phyloP scores from a whole-genome alignment of 768 basidiomycete genomes.

The Holtermannia corniformis region DNA sequence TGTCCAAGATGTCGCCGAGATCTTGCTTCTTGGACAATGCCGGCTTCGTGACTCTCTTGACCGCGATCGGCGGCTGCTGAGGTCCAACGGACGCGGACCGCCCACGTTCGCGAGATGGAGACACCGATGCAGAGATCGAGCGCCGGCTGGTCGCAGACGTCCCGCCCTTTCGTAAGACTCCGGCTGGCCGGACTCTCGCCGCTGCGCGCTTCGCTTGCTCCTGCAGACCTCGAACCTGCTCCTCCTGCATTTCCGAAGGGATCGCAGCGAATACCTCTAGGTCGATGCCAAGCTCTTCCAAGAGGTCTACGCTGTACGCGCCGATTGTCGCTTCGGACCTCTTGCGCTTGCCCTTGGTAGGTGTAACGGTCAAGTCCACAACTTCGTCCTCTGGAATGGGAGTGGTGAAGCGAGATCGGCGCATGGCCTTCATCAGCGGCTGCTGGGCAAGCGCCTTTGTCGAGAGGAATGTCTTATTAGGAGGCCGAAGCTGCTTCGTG shows the following conservation, averaged over 20 bases:
- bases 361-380: constrained; percentile 15
- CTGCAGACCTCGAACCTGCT: constrained; percentile 52
- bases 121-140: constrained; percentile 20
- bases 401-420: neutral
- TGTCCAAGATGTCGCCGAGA: constrained; percentile 60
- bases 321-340: constrained; percentile 43
- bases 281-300: constrained; percentile 62
- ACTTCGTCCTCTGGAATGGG: constrained; percentile 2
- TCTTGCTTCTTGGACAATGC: constrained; percentile 44
- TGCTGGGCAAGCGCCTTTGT: constrained; percentile 19
- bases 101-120: constrained; percentile 40
- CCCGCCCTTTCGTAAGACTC: constrained; percentile 11
- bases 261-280: constrained; percentile 58
- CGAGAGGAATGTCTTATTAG: constrained; percentile 27
- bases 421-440: constrained; percentile 20
- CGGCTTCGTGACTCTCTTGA: constrained; percentile 13
- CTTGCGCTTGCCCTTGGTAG: neutral
- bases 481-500: constrained; percentile 26
- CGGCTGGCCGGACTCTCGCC: constrained; percentile 15
- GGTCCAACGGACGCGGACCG: constrained; percentile 36
- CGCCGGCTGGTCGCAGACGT: constrained; percentile 11
- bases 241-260: constrained; percentile 59
- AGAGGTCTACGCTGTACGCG: constrained; percentile 48
- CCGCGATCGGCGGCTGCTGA: constrained; percentile 2
- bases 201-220: constrained; percentile 19